These are phyloP conservation scores for Globisporangium parvum DNA, from an alignment of 352 stramenopile genomes.

Conservation along the genomic window DNA sequence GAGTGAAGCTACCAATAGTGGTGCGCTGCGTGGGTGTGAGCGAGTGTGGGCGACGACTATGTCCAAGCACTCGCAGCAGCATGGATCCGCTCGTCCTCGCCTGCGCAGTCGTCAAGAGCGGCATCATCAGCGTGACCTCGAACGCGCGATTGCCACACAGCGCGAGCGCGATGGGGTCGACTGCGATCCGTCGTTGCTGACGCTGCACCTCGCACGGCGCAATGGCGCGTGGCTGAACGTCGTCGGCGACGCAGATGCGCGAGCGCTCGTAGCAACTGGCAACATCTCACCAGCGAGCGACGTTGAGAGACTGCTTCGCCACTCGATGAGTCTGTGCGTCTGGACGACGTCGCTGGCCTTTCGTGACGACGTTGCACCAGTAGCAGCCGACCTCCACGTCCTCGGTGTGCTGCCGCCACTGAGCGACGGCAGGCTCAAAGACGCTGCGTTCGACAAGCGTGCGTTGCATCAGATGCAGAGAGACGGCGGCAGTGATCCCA, in stretches of 20 bases:
- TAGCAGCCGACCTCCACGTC: neutral
- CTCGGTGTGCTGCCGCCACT: neutral
- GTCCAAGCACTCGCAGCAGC: no score
- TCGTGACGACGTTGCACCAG: neutral
- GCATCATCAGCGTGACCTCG: no score
- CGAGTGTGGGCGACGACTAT: no score
- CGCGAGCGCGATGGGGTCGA: no score
- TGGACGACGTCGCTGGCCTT: neutral
- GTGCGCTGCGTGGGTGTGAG: no score
- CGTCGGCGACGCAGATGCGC: neutral
- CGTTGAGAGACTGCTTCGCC: neutral
- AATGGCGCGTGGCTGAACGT: neutral
- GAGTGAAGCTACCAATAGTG: no score
- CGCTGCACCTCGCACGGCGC: neutral
- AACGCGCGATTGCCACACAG: no score
- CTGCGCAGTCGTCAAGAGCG: no score
- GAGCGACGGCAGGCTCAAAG: neutral
- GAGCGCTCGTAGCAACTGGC: neutral
- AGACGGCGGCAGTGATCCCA: no score
- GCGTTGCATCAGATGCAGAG: neutral
- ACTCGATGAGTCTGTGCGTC: no score
- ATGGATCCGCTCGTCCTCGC: no score
- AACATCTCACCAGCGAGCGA: neutral
- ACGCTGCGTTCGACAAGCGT: slow-evolving; percentile 1
- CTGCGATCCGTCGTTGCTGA: neutral